Conservation (phyloP, 805 yeast genomes). For the Candida ulmi region DNA sequence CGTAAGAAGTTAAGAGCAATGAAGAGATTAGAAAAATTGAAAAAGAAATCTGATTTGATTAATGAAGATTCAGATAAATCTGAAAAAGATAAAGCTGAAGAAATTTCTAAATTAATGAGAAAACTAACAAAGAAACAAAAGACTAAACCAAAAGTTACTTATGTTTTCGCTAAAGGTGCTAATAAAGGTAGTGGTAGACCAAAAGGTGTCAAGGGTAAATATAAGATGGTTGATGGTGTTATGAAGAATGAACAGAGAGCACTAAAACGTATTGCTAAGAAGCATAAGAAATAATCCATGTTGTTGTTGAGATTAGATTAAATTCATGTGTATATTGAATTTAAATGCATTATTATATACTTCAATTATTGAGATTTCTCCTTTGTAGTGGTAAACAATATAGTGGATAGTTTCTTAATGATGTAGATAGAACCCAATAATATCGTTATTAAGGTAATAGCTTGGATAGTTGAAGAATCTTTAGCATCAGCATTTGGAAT, state of each 20-base stretch:
- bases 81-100: conserved; percentile 93
- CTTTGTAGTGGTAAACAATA: neutral
- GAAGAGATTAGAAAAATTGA: conserved; percentile 77
- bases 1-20: conserved; percentile 93
- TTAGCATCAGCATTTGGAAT: conserved; percentile 39
- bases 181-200: conserved; percentile 95
- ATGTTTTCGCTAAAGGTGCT: conserved; percentile 81
- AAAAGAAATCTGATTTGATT: conserved; percentile 88
- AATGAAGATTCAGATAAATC: conserved; percentile 83
- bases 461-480: conserved; percentile 27
- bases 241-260: conserved; percentile 97
- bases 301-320: too few species aligned
- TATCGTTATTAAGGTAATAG: conserved; percentile 30
- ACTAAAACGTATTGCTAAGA: conserved; percentile 81
- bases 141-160: conserved; percentile 74
- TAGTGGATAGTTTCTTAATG: conserved; percentile 19
- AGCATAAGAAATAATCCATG: conserved; percentile 61
- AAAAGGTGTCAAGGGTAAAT: conserved; percentile 92
- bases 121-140: conserved; percentile 69
- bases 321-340: too few species aligned
- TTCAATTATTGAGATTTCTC: neutral
- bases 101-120: conserved; percentile 79
- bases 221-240: conserved; percentile 98
- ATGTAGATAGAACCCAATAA: conserved; percentile 29
- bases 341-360: too few species aligned